Conservation (phyloP, 148 eudicot species). For the Cornus suecica region DNA sequence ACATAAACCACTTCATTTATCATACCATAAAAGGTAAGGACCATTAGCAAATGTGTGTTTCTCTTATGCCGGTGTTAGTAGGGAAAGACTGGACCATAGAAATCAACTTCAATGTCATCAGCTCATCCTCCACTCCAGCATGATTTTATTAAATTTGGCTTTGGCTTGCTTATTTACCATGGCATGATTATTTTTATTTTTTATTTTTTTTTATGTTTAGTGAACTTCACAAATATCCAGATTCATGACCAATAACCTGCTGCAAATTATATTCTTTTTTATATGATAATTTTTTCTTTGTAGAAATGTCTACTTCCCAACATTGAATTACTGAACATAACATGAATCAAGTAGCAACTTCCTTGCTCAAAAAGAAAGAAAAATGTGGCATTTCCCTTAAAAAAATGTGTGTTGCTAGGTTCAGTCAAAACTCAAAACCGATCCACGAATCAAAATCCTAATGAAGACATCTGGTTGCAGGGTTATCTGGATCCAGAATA, state of each 20-base stretch:
- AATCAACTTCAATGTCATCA: too few relatives aligned
- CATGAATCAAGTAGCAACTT: background rate
- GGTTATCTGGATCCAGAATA: constrained; percentile 98
- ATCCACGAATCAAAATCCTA: background rate
- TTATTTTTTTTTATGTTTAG: too few relatives aligned
- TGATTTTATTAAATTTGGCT: too few relatives aligned
- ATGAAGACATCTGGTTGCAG: constrained; percentile 29
- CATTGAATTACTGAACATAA: background rate
- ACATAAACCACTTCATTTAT: too few relatives aligned
- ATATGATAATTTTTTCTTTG: too few relatives aligned
- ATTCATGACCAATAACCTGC: background rate
- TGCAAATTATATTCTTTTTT: background rate
- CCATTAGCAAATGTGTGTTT: too few relatives aligned
- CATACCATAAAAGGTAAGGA: too few relatives aligned
- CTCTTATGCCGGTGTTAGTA: too few relatives aligned
- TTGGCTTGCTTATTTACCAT: too few relatives aligned
- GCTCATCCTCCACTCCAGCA: too few relatives aligned
- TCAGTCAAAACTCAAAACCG: background rate
- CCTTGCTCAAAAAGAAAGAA: background rate
- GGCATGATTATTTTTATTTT: too few relatives aligned
- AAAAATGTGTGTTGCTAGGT: background rate
- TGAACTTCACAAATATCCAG: background rate
- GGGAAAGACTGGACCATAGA: too few relatives aligned
- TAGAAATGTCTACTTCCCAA: background rate
- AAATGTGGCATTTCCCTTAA: background rate